Evolutionary conservation across 2,329 filamentous ascomycete genomes (phyloP), one percentile per base, ranked within the genome.

Genomic region (Dothideomycetidae sp.): DNA sequence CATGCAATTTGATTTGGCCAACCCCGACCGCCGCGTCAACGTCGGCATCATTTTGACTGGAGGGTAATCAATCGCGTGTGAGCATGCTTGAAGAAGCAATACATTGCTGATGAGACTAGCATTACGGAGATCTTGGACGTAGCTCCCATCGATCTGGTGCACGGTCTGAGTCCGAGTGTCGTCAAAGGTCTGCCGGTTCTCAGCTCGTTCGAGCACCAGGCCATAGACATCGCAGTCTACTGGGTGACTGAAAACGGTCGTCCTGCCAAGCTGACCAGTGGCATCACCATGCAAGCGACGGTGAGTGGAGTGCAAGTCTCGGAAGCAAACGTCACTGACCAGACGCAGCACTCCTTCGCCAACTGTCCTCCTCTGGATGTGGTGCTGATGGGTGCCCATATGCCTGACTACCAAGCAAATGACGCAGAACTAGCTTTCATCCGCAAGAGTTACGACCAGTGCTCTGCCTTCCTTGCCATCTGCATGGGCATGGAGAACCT

Each of bases 301-400:
- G 48, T 48, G 18, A 21, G 40, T 13, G 4, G 5, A n/a, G 10
- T 31, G 9, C 9, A 12, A n/a, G 21, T 12, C n/a, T 13, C 19
- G 18, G 7, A 33, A 7, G 10, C 9, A 12, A 7, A 13, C 5
- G 10, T 40, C 19, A 33, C n/a, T n/a, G n/a, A n/a, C n/a, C 15
- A 13, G 5, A 11, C 5, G 26, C 26, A 63, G 60, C 51, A 64
- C 42, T 55, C 56, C 0, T 64, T 62, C 17, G 52, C 52, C 3
- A 52, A 51, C 1, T 63, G 60, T 31, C 61, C 61, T 0, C 44
- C 51, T 1, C 50, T 65, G 5, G 62, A 65, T 41, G 55, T 64
- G 33, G 54, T 57, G 12, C 50, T 64, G 30, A 57, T 63, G 38
- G 61, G 62, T 1, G 61, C 62, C 4, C 47, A 54, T 21, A 26